These are phyloP conservation scores for Ustilago tritici DNA, from an alignment of 1,284 basidiomycete genomes.

Conservation along the genomic window DNA sequence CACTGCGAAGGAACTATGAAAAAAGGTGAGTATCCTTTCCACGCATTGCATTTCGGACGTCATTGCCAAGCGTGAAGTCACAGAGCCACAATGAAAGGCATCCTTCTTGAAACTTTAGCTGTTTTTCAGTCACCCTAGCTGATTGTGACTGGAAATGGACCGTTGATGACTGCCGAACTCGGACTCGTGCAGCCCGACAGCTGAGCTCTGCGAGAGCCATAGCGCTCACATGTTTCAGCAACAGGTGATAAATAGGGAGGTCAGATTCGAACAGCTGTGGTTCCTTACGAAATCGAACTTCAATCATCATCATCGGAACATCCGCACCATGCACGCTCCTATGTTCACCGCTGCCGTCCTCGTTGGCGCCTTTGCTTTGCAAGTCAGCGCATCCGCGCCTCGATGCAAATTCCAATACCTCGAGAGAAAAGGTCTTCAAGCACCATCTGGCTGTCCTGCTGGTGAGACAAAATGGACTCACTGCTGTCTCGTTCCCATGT, in stretches of 20 bases:
- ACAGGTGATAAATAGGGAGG: neutral
- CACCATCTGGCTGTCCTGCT: constrained; percentile 10
- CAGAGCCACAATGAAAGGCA: neutral
- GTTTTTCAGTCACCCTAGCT: neutral
- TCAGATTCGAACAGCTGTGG: no score
- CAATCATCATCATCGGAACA: constrained; percentile 6
- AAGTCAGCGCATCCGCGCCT: constrained; percentile 24
- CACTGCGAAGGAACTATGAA: no score
- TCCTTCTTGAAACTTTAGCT: neutral
- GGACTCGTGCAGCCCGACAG: neutral
- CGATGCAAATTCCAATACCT: constrained; percentile 19
- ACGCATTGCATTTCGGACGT: neutral
- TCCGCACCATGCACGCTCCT: constrained; percentile 17
- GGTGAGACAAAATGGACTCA: constrained; percentile 13
- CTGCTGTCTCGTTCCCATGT: constrained; percentile 18
- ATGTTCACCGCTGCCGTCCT: constrained; percentile 1
- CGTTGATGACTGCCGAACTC: neutral
- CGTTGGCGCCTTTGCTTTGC: neutral
- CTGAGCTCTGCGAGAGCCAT: neutral
- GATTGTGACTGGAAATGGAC: neutral
- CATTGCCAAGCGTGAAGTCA: neutral
- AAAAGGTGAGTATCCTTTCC: neutral
- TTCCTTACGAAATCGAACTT: neutral
- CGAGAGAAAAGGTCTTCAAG: neutral
- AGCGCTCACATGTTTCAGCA: neutral